These are phyloP conservation scores for Diplodia intermedia DNA, from an alignment of 2,329 filamentous ascomycete genomes.

Conservation along the genomic window DNA sequence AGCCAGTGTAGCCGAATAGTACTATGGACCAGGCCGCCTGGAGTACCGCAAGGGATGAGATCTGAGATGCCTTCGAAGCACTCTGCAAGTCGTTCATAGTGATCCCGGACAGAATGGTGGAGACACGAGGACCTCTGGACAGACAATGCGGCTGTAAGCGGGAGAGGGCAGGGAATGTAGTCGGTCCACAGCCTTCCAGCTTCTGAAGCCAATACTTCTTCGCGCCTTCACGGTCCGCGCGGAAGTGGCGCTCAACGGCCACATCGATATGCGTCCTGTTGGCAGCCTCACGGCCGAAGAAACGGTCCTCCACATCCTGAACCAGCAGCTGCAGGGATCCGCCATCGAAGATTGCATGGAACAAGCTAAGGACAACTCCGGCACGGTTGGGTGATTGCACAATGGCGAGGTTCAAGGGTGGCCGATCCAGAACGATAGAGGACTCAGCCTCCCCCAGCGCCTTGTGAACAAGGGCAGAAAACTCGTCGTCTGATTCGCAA, in stretches of 20 bases:
- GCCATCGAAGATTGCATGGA: conserved; percentile 84
- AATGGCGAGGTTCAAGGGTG: conserved; percentile 27
- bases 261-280: conserved; percentile 60
- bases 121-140: conserved; percentile 13
- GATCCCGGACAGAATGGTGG: conserved; percentile 8
- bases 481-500: conserved; percentile 5
- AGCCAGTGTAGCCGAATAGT: conserved; percentile 29
- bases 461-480: conserved; percentile 1
- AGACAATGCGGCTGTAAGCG: conserved; percentile 11
- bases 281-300: conserved; percentile 55
- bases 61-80: conserved; percentile 26
- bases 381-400: conserved; percentile 39
- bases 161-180: conserved; percentile 43
- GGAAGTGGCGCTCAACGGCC: conserved; percentile 66
- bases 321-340: conserved; percentile 73
- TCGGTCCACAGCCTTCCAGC: conserved; percentile 58
- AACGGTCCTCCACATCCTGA: conserved; percentile 68
- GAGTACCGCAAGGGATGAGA: conserved; percentile 26
- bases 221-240: conserved; percentile 53
- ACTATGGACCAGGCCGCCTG: conserved; percentile 31
- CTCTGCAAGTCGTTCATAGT: conserved; percentile 16
- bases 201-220: conserved; percentile 69
- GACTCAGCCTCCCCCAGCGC: conserved; percentile 27
- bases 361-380: conserved; percentile 57
- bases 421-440: conserved; percentile 20